A percentile compares a stretch with the other conserved stretches of the same genome.
phyloP scores from a whole-genome alignment of 441 rosid species.

The Corymbia calophylla region DNA sequence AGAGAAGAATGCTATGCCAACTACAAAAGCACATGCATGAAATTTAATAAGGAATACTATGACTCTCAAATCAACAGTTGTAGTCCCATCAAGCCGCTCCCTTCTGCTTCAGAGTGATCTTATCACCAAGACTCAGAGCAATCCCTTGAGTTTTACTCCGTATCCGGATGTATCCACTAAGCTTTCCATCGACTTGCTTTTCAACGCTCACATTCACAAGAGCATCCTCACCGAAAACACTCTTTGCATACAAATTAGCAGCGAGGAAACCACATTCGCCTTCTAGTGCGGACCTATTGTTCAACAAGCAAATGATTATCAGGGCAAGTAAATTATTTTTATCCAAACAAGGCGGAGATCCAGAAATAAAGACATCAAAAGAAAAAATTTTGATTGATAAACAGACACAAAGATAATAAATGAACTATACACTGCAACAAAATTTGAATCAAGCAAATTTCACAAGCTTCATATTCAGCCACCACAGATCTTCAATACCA shows the following conservation, averaged over 20 bases:
- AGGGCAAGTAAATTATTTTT: background rate
- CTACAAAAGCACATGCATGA: background rate
- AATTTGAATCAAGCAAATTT: background rate
- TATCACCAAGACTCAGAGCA: constrained; percentile 94
- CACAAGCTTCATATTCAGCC: background rate
- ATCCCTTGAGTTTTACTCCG: constrained; percentile 96
- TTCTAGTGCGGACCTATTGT: constrained; percentile 67
- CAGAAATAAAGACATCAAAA: background rate
- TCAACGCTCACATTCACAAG: constrained; percentile 77
- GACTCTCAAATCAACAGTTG: background rate
- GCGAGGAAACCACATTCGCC: constrained; percentile 90
- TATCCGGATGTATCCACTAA: constrained; percentile 87
- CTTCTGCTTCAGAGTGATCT: constrained; percentile 89
- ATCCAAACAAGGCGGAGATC: background rate
- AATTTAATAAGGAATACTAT: background rate
- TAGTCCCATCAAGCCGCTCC: constrained; percentile 41
- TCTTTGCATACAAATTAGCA: constrained; percentile 87
- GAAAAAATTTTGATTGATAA: background rate
- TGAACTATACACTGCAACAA: background rate
- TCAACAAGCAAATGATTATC: background rate
- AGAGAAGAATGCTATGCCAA: background rate
- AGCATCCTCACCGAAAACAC: constrained; percentile 92
- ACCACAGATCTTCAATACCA: background rate
- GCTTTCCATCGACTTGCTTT: constrained; percentile 67
- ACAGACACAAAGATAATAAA: background rate